Conservation (phyloP, 2,329 filamentous ascomycete genomes). For the Diaporthe longicolla region DNA sequence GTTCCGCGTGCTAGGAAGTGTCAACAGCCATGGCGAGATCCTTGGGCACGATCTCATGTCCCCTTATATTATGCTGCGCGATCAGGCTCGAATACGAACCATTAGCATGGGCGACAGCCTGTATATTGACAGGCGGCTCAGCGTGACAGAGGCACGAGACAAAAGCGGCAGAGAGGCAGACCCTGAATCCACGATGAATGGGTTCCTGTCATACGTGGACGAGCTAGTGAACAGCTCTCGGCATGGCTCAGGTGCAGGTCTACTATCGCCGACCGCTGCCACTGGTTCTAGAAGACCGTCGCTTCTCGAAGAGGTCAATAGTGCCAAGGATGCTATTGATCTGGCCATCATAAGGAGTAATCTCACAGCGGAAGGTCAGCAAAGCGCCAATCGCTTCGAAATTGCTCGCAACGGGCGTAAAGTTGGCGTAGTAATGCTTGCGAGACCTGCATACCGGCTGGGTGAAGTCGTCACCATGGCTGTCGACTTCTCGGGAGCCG, state of each 20-base stretch:
- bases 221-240: conserved; percentile 75
- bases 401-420: conserved; percentile 92
- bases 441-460: conserved; percentile 88
- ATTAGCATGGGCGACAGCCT: conserved; percentile 55
- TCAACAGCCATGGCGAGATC: conserved; percentile 89
- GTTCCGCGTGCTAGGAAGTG: conserved; percentile 92
- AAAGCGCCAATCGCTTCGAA: conserved; percentile 93
- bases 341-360: conserved; percentile 90
- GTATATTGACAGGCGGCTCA: conserved; percentile 35
- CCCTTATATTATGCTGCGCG: conserved; percentile 89
- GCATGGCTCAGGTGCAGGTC: conserved; percentile 67
- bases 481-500: conserved; percentile 84
- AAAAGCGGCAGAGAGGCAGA: conserved; percentile 46
- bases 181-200: conserved; percentile 64
- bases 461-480: conserved; percentile 89
- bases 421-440: conserved; percentile 92
- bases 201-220: conserved; percentile 84
- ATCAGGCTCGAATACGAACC: conserved; percentile 79
- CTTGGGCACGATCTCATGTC: conserved; percentile 95
- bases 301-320: conserved; percentile 68
- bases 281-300: conserved; percentile 70
- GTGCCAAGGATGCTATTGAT: conserved; percentile 89
- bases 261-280: conserved; percentile 80
- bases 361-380: conserved; percentile 74
- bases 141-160: conserved; percentile 42